phyloP scores from a whole-genome alignment of 2,329 filamentous ascomycete genomes.

The Diaporthe vaccinii region DNA sequence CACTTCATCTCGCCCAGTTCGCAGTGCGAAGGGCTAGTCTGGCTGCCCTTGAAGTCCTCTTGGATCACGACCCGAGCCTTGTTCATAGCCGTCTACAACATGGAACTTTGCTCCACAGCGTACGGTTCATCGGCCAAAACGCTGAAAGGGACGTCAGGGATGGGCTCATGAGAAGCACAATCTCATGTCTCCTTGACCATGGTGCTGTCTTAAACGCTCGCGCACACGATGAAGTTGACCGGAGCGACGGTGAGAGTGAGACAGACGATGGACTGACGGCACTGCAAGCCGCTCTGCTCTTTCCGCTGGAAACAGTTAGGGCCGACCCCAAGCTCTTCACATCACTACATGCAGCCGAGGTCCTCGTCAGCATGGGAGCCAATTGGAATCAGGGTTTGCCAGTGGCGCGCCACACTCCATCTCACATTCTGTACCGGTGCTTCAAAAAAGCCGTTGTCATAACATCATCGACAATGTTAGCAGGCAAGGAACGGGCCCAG shows the following conservation, averaged over 20 bases:
- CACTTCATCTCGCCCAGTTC: not conserved
- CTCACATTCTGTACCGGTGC: not conserved
- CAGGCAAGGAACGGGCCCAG: too few species aligned
- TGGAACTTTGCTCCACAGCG: not conserved
- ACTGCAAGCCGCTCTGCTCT: not conserved
- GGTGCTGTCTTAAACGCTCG: not conserved
- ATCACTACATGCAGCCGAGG: not conserved
- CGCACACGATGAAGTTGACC: too few species aligned
- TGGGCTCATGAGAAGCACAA: not conserved
- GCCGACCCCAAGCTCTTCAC: not conserved
- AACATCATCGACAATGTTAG: too few species aligned
- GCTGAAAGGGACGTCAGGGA: rapidly evolving
- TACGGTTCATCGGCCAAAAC: not conserved
- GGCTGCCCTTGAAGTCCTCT: not conserved
- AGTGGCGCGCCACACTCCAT: not conserved
- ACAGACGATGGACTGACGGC: not conserved
- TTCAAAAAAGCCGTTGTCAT: not conserved
- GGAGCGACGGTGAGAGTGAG: too few species aligned
- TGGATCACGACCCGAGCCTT: not conserved
- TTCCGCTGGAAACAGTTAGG: not conserved
- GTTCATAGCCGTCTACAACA: too few species aligned
- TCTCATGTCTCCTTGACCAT: not conserved
- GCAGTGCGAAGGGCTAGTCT: not conserved
- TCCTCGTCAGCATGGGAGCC: not conserved
- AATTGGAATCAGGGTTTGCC: not conserved